Base-by-base conservation (phyloP, 2,329 filamentous ascomycete species). In the Elsinoe batatas region DNA sequence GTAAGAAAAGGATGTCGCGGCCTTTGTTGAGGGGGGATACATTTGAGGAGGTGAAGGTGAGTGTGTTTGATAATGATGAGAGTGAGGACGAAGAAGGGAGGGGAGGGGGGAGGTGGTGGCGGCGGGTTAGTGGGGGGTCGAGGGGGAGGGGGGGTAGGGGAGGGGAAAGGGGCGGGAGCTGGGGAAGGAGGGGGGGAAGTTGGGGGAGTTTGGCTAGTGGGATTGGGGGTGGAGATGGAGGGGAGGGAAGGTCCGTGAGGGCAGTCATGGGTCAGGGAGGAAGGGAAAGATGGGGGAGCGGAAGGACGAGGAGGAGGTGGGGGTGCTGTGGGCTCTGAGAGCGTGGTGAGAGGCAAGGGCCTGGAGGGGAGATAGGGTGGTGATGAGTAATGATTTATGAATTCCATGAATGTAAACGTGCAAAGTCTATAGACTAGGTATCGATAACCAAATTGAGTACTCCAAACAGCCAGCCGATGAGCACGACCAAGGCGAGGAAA, bases 391-490 rank as follows among this genome's bases (percentile, higher is more conserved):
- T 38, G 47, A 51, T 37, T 37, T 26, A 8, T 7, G 20, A 12
- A 12, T 20, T 18, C 20, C 26, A 44, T 44, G 40, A 44, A 44
- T 17, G 4, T 7, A 5, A 44, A 44, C 20, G 17, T 18, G 20
- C 15, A 17, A 20, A 22, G 20, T 44, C 40, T 17, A 44, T 17
- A 38, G 36, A 13, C 47, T 51, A 54, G 26, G 51, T 54, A 54
- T 54, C 51, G 32, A 54, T 32, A 17, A 43, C 3, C 11, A 42
- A 18, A 8, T 18, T 36, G 2, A 54, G 5, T 12, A n/a, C 20
- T 13, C 51, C 38, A 42, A 44, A 42, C 20, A 54, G 26, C 51
- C 51, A 54, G 4, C 51, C 51, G n/a, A 54, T 26, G 10, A 54
- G n/a, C 37, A 44, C 38, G 3, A 54, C 51, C 10, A 54, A 17